These are phyloP conservation scores for Hydrangea macrophylla DNA, from an alignment of 148 eudicot species.

Conservation along the genomic window DNA sequence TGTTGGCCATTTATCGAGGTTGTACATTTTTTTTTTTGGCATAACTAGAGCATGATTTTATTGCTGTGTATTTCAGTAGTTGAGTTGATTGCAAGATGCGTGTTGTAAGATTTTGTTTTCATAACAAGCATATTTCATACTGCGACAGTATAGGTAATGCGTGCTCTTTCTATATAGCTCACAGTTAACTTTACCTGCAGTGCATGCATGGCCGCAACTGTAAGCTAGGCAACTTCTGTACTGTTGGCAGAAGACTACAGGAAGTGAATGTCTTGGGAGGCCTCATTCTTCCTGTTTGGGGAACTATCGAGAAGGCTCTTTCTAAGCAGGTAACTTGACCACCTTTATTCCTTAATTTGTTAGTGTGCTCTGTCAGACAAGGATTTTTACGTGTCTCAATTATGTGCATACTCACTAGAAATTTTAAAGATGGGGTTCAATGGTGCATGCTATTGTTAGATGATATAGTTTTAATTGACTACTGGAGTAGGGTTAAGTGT, in stretches of 20 bases:
- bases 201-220: constrained; percentile 99
- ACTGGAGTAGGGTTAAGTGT: too few relatives aligned
- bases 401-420: too few relatives aligned
- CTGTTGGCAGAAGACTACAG: constrained; percentile 88
- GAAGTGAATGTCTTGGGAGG: constrained; percentile 96
- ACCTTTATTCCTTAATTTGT: not conserved
- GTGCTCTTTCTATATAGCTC: not conserved
- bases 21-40: not conserved
- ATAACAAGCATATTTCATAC: not conserved
- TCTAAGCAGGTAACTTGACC: constrained; percentile 62
- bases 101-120: not conserved
- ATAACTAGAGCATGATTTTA: not conserved
- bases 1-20: too few relatives aligned
- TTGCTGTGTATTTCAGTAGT: not conserved
- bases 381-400: too few relatives aligned
- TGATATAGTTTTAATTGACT: too few relatives aligned
- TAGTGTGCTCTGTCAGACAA: not conserved
- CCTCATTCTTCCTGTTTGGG: constrained; percentile 93
- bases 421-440: too few relatives aligned
- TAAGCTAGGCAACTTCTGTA: constrained; percentile 79
- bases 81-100: not conserved
- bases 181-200: constrained; percentile 36
- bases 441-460: too few relatives aligned
- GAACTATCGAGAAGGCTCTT: constrained; percentile 82
- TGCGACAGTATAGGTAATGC: not conserved